Evolutionary conservation across 2,329 filamentous ascomycete genomes (phyloP).

Genomic region (Penicillium aurantiogriseum): DNA sequence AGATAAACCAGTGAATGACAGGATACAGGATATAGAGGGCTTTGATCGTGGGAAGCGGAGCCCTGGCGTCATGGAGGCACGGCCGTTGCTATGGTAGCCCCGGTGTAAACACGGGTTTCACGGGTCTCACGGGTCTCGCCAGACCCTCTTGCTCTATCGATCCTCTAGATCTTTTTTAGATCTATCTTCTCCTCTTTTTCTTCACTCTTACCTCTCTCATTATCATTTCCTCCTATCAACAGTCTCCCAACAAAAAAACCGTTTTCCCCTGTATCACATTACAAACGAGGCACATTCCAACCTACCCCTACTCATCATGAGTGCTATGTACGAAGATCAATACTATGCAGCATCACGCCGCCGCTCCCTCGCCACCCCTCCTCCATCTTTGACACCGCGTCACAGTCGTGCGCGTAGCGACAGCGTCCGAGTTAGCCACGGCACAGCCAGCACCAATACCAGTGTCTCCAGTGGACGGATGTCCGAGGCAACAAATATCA

Average conservation of each 20-base stretch:
- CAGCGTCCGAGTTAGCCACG: slow-evolving; percentile 74
- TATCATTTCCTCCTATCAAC: slow-evolving; percentile 1
- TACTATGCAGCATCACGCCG: slow-evolving; percentile 58
- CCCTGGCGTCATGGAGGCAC: slow-evolving; percentile 23
- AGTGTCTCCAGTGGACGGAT: slow-evolving; percentile 71
- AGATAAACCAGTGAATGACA: slow-evolving; percentile 5
- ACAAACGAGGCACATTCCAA: slow-evolving; percentile 20
- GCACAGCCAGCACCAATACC: slow-evolving; percentile 81
- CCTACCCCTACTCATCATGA: slow-evolving; percentile 28
- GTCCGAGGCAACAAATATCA: slow-evolving; percentile 79
- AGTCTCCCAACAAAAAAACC: neutral
- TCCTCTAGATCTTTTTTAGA: slow-evolving; percentile 21
- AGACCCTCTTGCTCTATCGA: slow-evolving; percentile 21
- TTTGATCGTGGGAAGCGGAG: slow-evolving; percentile 15
- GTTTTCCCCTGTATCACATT: neutral
- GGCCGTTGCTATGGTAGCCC: slow-evolving; percentile 39
- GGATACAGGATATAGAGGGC: slow-evolving; percentile 9
- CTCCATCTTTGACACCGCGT: slow-evolving; percentile 43
- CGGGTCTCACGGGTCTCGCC: slow-evolving; percentile 14
- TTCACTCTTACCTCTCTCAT: slow-evolving; percentile 1
- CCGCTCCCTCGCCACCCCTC: slow-evolving; percentile 51
- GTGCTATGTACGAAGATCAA: slow-evolving; percentile 42
- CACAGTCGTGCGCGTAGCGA: slow-evolving; percentile 53
- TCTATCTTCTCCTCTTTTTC: slow-evolving; percentile 9
- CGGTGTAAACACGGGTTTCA: slow-evolving; percentile 36